phyloP scores from a whole-genome alignment of 768 basidiomycete species.

The Russula griseocarnosa region DNA sequence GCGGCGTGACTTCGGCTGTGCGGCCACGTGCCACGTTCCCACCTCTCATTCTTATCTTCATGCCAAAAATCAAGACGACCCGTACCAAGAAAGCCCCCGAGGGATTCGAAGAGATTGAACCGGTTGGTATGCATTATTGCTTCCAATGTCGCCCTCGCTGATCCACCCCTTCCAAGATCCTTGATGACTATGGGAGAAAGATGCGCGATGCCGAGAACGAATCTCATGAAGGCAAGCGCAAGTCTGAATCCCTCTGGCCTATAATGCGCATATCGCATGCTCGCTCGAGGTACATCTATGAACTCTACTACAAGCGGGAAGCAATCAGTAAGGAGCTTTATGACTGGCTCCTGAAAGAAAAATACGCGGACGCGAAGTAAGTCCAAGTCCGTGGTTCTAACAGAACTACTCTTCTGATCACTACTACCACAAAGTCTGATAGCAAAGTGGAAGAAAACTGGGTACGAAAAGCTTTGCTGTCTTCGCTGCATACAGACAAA shows the following conservation, averaged over 20 bases:
- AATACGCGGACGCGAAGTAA: conserved; percentile 94
- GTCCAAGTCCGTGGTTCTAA: conserved; percentile 41
- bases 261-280: conserved; percentile 98
- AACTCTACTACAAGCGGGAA: conserved; percentile 97
- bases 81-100: conserved; percentile 94
- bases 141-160: neutral
- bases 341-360: conserved; percentile 96
- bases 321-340: conserved; percentile 90
- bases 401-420: neutral
- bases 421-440: conserved; percentile 59
- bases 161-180: conserved; percentile 51
- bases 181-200: conserved; percentile 98
- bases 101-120: conserved; percentile 91
- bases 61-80: conserved; percentile 92
- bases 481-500: conserved; percentile 93
- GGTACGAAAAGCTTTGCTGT: conserved; percentile 98
- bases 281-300: conserved; percentile 94
- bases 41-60: conserved; percentile 34
- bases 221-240: conserved; percentile 96
- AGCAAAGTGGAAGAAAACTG: conserved; percentile 99
- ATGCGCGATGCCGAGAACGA: conserved; percentile 99
- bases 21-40: conserved; percentile 10
- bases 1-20: neutral
- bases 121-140: conserved; percentile 41
- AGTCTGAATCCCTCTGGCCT: conserved; percentile 89